phyloP scores from a whole-genome alignment of 2,329 filamentous ascomycete species.

The Ophiosphaerella herpotricha region DNA sequence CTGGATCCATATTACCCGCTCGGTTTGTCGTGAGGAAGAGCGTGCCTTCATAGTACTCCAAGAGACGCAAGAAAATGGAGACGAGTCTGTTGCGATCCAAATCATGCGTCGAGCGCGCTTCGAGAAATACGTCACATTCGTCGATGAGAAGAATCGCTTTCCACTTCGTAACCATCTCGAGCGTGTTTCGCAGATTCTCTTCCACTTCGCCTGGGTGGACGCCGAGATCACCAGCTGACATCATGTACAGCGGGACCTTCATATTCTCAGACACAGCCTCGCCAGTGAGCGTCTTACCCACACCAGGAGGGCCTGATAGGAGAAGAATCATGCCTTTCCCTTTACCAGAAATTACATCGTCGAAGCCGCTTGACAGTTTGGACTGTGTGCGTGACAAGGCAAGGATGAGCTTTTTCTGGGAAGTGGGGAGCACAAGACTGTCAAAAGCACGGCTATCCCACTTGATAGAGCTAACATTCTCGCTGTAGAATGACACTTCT shows the following conservation, averaged over 20 bases:
- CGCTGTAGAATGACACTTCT: slow-evolving; percentile 83
- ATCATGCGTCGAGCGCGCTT: slow-evolving; percentile 49
- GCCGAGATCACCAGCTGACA: slow-evolving; percentile 69
- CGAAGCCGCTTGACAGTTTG: slow-evolving; percentile 74
- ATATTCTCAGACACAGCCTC: slow-evolving; percentile 86
- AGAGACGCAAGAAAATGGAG: slow-evolving; percentile 36
- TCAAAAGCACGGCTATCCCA: slow-evolving; percentile 84
- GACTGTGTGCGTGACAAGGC: slow-evolving; percentile 82
- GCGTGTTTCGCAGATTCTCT: slow-evolving; percentile 50
- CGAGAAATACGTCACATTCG: slow-evolving; percentile 65
- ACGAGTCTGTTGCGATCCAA: slow-evolving; percentile 44
- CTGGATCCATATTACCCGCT: slow-evolving; percentile 32
- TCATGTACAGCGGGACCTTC: slow-evolving; percentile 79
- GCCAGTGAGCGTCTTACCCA: slow-evolving; percentile 84
- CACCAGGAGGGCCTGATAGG: slow-evolving; percentile 81
- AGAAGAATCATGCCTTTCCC: slow-evolving; percentile 81
- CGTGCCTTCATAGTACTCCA: slow-evolving; percentile 38
- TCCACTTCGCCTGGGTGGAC: slow-evolving; percentile 52
- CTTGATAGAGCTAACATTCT: slow-evolving; percentile 74
- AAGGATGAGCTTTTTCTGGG: slow-evolving; percentile 69
- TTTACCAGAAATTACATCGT: slow-evolving; percentile 71
- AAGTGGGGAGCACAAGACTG: slow-evolving; percentile 71
- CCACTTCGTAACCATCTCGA: slow-evolving; percentile 57
- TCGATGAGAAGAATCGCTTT: slow-evolving; percentile 60
- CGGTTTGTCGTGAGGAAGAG: slow-evolving; percentile 43